These are phyloP conservation scores for Kazachstania viticola DNA, from an alignment of 805 yeast genomes.

Conservation along the genomic window DNA sequence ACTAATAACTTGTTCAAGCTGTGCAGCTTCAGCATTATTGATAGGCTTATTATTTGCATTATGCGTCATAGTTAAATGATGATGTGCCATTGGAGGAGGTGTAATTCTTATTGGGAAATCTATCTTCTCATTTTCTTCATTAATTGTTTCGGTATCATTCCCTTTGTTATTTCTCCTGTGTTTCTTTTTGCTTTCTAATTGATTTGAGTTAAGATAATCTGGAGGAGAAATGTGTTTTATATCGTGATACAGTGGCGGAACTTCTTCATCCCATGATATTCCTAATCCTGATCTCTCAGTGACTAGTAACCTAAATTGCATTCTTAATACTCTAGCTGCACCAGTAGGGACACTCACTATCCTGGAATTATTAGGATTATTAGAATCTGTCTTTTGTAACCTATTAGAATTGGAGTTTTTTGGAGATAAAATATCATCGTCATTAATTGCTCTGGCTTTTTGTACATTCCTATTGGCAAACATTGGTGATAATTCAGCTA, in stretches of 20 bases:
- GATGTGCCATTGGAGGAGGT: slow-evolving; percentile 22
- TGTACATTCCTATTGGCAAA: slow-evolving; percentile 28
- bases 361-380: slow-evolving; percentile 3
- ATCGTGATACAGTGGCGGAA: slow-evolving; percentile 90
- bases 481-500: slow-evolving; percentile 35
- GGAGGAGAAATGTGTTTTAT: slow-evolving; percentile 83
- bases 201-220: slow-evolving; percentile 40
- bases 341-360: slow-evolving; percentile 75
- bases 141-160: neutral
- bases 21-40: slow-evolving; percentile 16
- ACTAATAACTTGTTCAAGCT: slow-evolving; percentile 19
- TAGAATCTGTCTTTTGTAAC: slow-evolving; percentile 2
- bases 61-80: too few species aligned
- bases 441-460: slow-evolving; percentile 12
- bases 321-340: slow-evolving; percentile 83
- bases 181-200: too few species aligned
- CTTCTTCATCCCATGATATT: slow-evolving; percentile 97
- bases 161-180: neutral
- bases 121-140: neutral
- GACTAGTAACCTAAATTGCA: slow-evolving; percentile 79
- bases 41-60: slow-evolving; percentile 3
- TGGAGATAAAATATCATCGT: too few species aligned
- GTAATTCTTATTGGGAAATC: slow-evolving; percentile 6
- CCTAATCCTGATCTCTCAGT: slow-evolving; percentile 93
- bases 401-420: slow-evolving; percentile 5